Base-by-base conservation (phyloP, 192 early-diverging fungal genomes). In the Coemansia sp. region DNA sequence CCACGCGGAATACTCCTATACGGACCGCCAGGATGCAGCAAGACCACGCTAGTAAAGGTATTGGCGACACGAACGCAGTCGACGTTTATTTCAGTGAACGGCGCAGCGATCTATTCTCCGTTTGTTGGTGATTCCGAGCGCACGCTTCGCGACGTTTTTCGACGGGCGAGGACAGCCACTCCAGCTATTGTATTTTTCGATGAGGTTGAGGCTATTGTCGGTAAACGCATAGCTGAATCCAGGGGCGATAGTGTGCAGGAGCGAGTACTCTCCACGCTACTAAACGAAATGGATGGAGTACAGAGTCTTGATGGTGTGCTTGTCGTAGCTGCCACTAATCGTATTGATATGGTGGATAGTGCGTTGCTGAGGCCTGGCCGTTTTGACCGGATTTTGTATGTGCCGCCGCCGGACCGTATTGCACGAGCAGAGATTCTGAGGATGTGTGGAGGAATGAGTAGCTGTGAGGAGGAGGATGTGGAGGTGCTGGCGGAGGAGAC, bases 241-340 rank as follows among this genome's bases (percentile, higher is more conserved):
- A 10, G 76, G 92, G 32, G 67, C 91, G 62, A 68, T n/a, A 60
- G 49, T 6, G 80, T 74, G 62, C 79, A 66, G 29, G 75, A 71
- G 51, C 73, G 74, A 27, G 53, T 69, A 8, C 32, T 71, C 20
- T 67, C 73, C 27, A 79, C 62, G n/a, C 35, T 73, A 59, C 73
- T 69, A 24, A 83, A 83, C 41, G 80, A 99, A 84, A 91, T 96
- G 80, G 98, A 99, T 78, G 96, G 98, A 62, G 87, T 96, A 38
- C 97, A 96, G 38, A 75, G 93, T 35, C 93, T 94, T 87, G 94
- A 96, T 77, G 86, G 96, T 14, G 76, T 99, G 59, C 93, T 97
- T 73, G 95, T 98, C 73, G 96, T 99, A 90, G 98, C 96, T 88
- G 98, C 98, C 2, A 99, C 98, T 9, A 99, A 99, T 82, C 86